Evolutionary conservation across 2,329 filamentous ascomycete species (phyloP).

Genomic region (Hypoxylon sp.): DNA sequence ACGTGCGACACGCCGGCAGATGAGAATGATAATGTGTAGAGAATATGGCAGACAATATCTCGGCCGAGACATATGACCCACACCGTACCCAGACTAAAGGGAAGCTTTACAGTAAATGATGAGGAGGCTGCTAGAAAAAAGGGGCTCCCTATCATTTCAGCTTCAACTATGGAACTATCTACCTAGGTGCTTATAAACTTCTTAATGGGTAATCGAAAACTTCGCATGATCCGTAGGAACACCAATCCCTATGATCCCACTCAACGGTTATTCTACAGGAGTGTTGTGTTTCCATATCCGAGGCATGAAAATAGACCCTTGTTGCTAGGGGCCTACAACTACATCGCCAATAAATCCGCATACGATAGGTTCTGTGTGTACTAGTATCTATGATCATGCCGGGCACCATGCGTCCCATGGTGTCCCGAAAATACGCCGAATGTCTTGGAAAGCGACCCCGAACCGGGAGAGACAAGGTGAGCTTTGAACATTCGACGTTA

Average conservation of each 20-base stretch:
- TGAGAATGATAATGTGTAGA: neutral
- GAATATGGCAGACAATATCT: neutral
- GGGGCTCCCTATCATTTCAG: no score
- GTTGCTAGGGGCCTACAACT: no score
- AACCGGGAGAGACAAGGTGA: neutral
- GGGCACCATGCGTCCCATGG: neutral
- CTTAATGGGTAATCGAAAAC: neutral
- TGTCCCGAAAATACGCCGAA: neutral
- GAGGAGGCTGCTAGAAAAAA: neutral
- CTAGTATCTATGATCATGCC: neutral
- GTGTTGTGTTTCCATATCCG: neutral
- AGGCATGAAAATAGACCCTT: no score
- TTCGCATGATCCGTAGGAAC: neutral
- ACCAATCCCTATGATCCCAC: no score
- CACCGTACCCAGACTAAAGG: no score
- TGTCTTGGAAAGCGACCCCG: neutral
- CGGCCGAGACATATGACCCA: neutral
- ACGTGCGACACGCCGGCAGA: slow-evolving; percentile 7
- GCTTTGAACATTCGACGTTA: neutral
- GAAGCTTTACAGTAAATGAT: neutral
- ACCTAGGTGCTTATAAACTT: neutral
- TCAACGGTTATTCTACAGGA: neutral
- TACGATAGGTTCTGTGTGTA: neutral
- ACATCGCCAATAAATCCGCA: no score
- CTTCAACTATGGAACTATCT: no score